These are phyloP conservation scores for Geotrichum restrictum DNA, from an alignment of 1,139 yeast species.

Conservation along the genomic window DNA sequence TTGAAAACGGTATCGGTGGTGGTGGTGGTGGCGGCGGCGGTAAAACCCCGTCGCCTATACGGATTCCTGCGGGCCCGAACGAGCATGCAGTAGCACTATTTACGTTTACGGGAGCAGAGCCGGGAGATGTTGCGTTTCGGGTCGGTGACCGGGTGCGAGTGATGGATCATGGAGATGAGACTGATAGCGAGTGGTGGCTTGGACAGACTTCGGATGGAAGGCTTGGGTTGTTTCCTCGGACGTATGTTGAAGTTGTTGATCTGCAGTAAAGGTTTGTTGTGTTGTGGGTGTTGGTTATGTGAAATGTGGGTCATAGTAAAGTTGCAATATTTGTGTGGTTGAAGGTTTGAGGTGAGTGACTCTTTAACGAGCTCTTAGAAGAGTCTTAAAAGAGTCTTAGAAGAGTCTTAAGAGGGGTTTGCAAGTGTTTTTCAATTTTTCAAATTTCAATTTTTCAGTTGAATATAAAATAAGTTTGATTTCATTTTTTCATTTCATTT, in stretches of 20 bases:
- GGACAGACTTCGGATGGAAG: constrained; percentile 48
- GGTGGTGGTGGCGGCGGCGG: not conserved
- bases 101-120: constrained; percentile 40
- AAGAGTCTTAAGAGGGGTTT: no score
- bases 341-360: no score
- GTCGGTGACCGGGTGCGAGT: constrained; percentile 50
- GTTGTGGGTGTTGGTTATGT: not conserved
- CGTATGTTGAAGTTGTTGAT: constrained; percentile 45
- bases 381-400: no score
- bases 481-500: no score
- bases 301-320: not conserved
- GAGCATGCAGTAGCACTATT: constrained; percentile 37
- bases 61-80: constrained; percentile 18
- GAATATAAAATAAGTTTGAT: no score
- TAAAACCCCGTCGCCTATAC: no score
- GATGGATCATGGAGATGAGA: constrained; percentile 40
- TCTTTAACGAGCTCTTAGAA: no score
- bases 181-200: constrained; percentile 56
- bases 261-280: not conserved
- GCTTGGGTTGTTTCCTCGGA: constrained; percentile 54
- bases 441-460: no score
- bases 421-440: no score
- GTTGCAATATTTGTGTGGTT: no score
- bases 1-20: not conserved
- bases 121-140: constrained; percentile 50